Conservation (phyloP, 331 rosid genomes). For the Malus hybrid region DNA sequence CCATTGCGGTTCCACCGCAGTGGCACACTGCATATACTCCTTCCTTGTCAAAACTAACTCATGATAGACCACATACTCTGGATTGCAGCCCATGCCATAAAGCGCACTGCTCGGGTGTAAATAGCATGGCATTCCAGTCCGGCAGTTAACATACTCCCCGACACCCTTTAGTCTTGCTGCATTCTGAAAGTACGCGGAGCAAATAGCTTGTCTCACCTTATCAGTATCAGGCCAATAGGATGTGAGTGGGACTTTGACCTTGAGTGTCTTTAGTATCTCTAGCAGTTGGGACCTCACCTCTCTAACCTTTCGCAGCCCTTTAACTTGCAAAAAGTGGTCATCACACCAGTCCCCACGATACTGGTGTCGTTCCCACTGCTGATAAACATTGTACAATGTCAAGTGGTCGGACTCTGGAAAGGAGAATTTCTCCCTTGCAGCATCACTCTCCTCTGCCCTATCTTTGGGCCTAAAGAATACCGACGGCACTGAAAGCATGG, state of each 20-base stretch:
- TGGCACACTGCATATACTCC: slow-evolving; percentile 97
- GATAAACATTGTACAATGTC: slow-evolving; percentile 81
- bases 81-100: slow-evolving; percentile 94
- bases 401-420: slow-evolving; percentile 93
- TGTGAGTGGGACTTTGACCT: slow-evolving; percentile 46
- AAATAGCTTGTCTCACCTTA: slow-evolving; percentile 75
- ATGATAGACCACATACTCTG: slow-evolving; percentile 83
- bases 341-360: slow-evolving; percentile 96
- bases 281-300: slow-evolving; percentile 91
- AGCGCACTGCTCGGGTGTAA: slow-evolving; percentile 95
- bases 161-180: slow-evolving; percentile 86
- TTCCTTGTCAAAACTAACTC: slow-evolving; percentile 70
- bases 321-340: slow-evolving; percentile 86
- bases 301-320: slow-evolving; percentile 83
- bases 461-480: slow-evolving; percentile 95
- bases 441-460: slow-evolving; percentile 94
- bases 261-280: slow-evolving; percentile 75
- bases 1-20: slow-evolving; percentile 96
- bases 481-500: slow-evolving; percentile 97
- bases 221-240: slow-evolving; percentile 66
- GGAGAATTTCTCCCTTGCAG: slow-evolving; percentile 85
- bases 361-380: slow-evolving; percentile 92
- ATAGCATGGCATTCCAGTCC: slow-evolving; percentile 94
- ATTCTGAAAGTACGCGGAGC: slow-evolving; percentile 89
- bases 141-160: slow-evolving; percentile 79